These are phyloP conservation scores for Huntiella bhutanensis DNA, from an alignment of 2,329 filamentous ascomycete species.

Conservation along the genomic window DNA sequence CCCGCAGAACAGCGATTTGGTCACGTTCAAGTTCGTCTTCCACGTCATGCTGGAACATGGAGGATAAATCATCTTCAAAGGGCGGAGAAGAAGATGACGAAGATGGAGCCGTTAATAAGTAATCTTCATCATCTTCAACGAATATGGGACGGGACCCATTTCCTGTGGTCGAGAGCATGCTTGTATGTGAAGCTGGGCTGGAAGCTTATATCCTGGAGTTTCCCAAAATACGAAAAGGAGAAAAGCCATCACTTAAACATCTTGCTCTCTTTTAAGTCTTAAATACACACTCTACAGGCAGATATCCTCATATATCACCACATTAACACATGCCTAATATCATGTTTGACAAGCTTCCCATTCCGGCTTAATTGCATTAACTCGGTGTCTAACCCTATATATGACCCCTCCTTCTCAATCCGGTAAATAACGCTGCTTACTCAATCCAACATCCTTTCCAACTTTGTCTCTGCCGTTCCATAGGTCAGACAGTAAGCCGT, in stretches of 20 bases:
- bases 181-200: background rate
- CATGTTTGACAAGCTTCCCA: background rate
- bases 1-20: constrained; percentile 18
- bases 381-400: background rate
- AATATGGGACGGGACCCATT: background rate
- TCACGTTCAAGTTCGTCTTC: constrained; percentile 13
- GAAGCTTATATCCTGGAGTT: background rate
- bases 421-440: constrained; percentile 5
- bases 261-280: background rate
- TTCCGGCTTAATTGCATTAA: background rate
- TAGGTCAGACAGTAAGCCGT: too few species aligned
- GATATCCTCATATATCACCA: background rate
- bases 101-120: constrained; percentile 2
- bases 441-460: constrained; percentile 6
- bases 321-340: background rate
- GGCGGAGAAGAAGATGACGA: background rate
- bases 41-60: constrained; percentile 5
- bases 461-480: constrained; percentile 5
- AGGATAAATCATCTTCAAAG: background rate
- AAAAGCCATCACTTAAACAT: background rate
- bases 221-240: background rate
- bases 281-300: background rate
- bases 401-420: background rate
- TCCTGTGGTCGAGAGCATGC: constrained; percentile 6
- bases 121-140: constrained; percentile 1